phyloP scores from a whole-genome alignment of 768 basidiomycete genomes.

The Tephrocybe sp. region DNA sequence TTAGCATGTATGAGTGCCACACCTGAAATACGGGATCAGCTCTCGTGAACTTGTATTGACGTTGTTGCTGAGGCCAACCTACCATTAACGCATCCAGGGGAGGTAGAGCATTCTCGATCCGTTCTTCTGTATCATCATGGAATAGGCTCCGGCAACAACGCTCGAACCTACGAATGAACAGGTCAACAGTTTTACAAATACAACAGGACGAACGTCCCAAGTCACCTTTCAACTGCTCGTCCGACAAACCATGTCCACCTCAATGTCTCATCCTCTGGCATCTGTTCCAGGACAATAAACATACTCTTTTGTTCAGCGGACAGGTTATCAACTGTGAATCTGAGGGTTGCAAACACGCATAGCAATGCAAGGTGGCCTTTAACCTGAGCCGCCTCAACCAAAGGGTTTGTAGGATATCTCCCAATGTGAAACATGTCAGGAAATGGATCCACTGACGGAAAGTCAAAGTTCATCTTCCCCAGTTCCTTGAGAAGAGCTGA shows the following conservation, averaged over 20 bases:
- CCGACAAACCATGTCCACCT: constrained; percentile 17
- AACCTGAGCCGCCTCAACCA: constrained; percentile 9
- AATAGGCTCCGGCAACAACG: constrained; percentile 8
- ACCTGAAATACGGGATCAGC: neutral
- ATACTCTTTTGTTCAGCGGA: neutral
- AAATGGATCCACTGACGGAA: neutral
- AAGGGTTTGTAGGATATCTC: constrained; percentile 17
- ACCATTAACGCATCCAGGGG: constrained; percentile 4
- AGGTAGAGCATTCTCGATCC: constrained; percentile 1
- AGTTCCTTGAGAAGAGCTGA: too few relatives aligned
- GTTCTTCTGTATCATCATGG: neutral
- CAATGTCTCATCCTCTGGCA: neutral
- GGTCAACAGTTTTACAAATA: neutral
- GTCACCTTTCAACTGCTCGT: constrained; percentile 12
- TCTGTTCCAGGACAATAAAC: neutral
- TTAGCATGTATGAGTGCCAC: neutral
- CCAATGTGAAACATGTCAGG: constrained; percentile 8
- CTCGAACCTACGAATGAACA: constrained; percentile 4
- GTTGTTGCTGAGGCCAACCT: neutral
- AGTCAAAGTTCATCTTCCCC: too few relatives aligned
- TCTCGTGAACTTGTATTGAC: neutral
- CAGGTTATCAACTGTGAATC: constrained; percentile 6
- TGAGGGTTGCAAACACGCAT: constrained; percentile 7
- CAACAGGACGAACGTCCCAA: neutral
- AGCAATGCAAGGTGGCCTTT: constrained; percentile 16